Evolutionary conservation across 1,139 yeast genomes (phyloP).

Genomic region (Williopsis jadinii): DNA sequence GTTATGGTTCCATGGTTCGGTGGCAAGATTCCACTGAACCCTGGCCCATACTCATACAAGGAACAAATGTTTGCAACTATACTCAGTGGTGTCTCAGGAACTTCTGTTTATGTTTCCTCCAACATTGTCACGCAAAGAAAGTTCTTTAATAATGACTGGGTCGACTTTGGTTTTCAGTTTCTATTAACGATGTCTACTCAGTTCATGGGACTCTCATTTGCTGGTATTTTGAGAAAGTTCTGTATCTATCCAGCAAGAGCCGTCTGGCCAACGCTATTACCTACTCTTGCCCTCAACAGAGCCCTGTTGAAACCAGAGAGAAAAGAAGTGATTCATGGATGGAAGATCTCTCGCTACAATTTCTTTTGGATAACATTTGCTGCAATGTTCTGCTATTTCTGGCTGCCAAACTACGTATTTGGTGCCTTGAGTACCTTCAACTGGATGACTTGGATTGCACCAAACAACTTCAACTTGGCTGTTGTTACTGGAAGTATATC

Average conservation of each 20-base stretch:
- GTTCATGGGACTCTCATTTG: slow-evolving; percentile 55
- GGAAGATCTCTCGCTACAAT: slow-evolving; percentile 40
- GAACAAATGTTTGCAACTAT: slow-evolving; percentile 59
- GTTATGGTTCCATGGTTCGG: slow-evolving; percentile 37
- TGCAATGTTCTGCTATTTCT: slow-evolving; percentile 41
- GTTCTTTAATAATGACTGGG: slow-evolving; percentile 23
- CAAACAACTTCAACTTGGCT: slow-evolving; percentile 45
- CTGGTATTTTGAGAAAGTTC: slow-evolving; percentile 50
- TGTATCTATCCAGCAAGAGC: slow-evolving; percentile 48
- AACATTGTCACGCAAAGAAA: slow-evolving; percentile 41
- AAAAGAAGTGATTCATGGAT: slow-evolving; percentile 40
- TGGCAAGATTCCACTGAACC: slow-evolving; percentile 36
- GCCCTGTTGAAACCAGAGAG: slow-evolving; percentile 39
- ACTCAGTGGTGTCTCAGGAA: slow-evolving; percentile 15
- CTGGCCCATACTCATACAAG: slow-evolving; percentile 60
- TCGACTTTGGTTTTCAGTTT: slow-evolving; percentile 41
- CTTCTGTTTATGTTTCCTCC: slow-evolving; percentile 47
- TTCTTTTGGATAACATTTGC: slow-evolving; percentile 35
- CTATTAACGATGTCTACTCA: slow-evolving; percentile 46
- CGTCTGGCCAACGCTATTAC: slow-evolving; percentile 51
- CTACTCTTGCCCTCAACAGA: slow-evolving; percentile 49
- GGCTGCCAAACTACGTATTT: slow-evolving; percentile 51
- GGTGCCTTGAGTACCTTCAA: slow-evolving; percentile 44
- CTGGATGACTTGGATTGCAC: slow-evolving; percentile 62
- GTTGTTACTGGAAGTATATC: slow-evolving; percentile 41